Percentiles rank a stretch among this genome's conserved stretches.
Conservation (phyloP, 306 rosid species). For the Cicer pinnatifidum region DNA sequence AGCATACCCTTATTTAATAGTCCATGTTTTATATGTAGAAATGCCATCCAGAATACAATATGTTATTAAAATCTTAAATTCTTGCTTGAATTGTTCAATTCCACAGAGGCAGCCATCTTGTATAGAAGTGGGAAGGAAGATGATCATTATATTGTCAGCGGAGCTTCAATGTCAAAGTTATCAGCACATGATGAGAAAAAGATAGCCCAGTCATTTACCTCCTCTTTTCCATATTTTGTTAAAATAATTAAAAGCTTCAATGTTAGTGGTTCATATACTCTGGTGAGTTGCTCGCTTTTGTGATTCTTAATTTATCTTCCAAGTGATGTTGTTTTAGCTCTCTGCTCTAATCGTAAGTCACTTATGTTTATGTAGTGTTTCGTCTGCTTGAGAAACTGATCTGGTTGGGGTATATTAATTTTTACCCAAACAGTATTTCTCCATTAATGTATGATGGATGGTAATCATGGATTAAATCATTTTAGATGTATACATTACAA, state of each 20-base stretch:
- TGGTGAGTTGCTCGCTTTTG: constrained; percentile 67
- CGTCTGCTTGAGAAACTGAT: neutral
- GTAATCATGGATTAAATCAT: too few species aligned
- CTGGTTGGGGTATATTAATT: too few species aligned
- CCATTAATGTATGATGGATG: too few species aligned
- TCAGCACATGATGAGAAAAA: constrained; percentile 65
- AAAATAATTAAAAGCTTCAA: constrained; percentile 93
- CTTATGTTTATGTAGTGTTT: constrained; percentile 17
- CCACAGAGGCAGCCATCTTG: constrained; percentile 55
- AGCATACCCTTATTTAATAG: constrained; percentile 25
- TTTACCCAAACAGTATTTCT: too few species aligned
- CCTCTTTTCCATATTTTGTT: constrained; percentile 75
- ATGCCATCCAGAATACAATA: constrained; percentile 10
- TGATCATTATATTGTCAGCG: constrained; percentile 45
- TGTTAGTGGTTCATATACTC: constrained; percentile 80
- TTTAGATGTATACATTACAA: too few species aligned
- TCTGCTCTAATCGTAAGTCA: constrained; percentile 25
- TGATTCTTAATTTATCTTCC: constrained; percentile 33
- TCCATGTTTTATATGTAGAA: constrained; percentile 33
- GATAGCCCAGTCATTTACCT: constrained; percentile 74
- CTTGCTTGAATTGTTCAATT: constrained; percentile 47
- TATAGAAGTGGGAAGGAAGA: constrained; percentile 59
- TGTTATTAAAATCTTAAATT: constrained; percentile 26
- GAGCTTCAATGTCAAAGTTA: constrained; percentile 56
- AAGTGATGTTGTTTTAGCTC: constrained; percentile 17